Base-by-base conservation (phyloP, 2,329 filamentous ascomycete species). In the Sphaerulina musiva region DNA sequence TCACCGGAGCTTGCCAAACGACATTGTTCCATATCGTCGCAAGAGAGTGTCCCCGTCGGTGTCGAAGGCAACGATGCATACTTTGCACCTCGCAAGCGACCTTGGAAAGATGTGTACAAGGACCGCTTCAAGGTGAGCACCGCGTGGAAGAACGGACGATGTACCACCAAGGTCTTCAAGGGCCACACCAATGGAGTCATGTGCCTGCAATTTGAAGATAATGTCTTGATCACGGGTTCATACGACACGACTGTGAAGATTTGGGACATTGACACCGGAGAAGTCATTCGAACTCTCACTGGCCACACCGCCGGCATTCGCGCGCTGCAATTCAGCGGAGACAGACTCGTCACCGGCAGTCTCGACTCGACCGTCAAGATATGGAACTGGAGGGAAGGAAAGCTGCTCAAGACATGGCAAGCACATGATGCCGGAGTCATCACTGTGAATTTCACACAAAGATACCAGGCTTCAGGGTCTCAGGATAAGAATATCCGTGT, bases 91-190 rank as follows among this genome's bases (percentile, higher is more conserved):
- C 70, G 73, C 20, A 73, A 74, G 58, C 73, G 89, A 31, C 90
- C 86, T 0, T 98, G 93, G 93, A 98, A 98, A 72, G 90, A 95
- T 57, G 89, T 98, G 1, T 98, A 98, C 75, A 87, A 89, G 59
- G 92, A 96, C 69, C 83, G 89, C 12, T 97, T 92, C 78, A 93
- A 92, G 69, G 90, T 98, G 46, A 92, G 93, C 48, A 93, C 86
- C 56, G 97, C 97, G 70, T 98, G 93, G 93, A 95, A 95, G 70
- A 90, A 95, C 60, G 92, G 93, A 3, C 84, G 92, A 38, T 97
- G 86, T 73, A 85, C 85, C 6, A 86, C 88, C 62, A 90, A 86
- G 67, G 82, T 87, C 10, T 89, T 98, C 70, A 85, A 85, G 62
- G 92, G 91, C 1, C 86, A 97, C 70, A 85, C 82, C 9, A 96